Evolutionary conservation across 305 asterid genomes (phyloP), one percentile per base, ranked within the genome.

Genomic region (Withania somnifera): DNA sequence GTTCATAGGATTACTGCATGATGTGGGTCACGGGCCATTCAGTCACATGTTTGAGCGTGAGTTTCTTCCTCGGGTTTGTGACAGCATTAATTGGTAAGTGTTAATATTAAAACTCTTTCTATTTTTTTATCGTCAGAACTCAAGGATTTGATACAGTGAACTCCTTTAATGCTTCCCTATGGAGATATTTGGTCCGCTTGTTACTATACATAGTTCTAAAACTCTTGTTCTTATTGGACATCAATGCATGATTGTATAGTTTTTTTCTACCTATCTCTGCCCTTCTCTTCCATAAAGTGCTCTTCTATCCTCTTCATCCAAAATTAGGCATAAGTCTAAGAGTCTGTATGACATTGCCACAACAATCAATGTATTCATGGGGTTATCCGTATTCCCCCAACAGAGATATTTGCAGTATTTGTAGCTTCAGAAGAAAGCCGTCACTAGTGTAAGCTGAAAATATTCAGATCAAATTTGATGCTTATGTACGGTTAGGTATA

Each of bases 11-110:
- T 90, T 95, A 86, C 92, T 95, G 80, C 98, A 95, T 84, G 98
- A 95, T 87, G 86, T 95, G 82, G 98, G 98, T 64, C 98, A 95
- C 84, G 98, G 98, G 79, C 98, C 98, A 84, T 93, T 93, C 88
- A 94, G 97, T 89, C 98, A 94, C 90, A 88, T 83, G 91, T 94
- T 94, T 89, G 97, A 94, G 89, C 91, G 87, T 63, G 97, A 85
- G 84, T 92, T 94, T 87, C 87, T 94, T 84, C 97, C 97, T 17
- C 87, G 88, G 85, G 95, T 93, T 85, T 82, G 42, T 64, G 71
- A 77, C 77, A 94, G 87, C 85, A 58, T 68, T 73, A 89, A 91
- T 84, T 94, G 98, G 98, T 93, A 79, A 89, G 73, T 76, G 24
- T 3, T 53, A 53, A 52, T 19, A 10, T 28, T 19, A 57, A 56